These are phyloP conservation scores for Herpetospermum pedunculosum DNA, from an alignment of 306 rosid species.

Conservation along the genomic window DNA sequence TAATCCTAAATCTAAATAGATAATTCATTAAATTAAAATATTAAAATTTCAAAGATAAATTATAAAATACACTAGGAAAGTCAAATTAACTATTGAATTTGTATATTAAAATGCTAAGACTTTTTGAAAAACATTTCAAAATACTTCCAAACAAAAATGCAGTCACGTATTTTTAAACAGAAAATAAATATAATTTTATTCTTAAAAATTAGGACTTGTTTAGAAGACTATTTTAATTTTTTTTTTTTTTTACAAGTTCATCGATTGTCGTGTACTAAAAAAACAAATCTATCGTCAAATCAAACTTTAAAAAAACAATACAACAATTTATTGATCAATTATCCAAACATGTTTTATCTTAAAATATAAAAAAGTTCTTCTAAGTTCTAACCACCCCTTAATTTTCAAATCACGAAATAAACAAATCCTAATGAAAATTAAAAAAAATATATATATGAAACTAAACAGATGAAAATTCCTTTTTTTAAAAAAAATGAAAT, in stretches of 20 bases:
- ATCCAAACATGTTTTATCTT: not conserved
- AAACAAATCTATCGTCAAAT: not conserved
- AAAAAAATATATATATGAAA: not conserved
- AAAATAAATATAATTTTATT: not conserved
- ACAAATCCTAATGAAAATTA: not conserved
- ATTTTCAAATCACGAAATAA: not conserved
- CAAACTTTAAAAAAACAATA: not conserved
- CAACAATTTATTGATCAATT: not conserved
- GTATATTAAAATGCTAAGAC: not conserved
- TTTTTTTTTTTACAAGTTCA: not conserved
- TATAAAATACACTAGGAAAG: not conserved
- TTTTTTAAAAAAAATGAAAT: not conserved
- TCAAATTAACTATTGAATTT: not conserved
- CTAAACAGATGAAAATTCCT: not conserved
- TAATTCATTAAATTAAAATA: not conserved
- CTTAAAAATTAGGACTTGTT: not conserved
- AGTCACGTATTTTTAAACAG: not conserved
- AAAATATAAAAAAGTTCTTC: not conserved
- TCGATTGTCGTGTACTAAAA: not conserved
- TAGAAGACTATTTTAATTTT: not conserved
- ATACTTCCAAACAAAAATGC: not conserved
- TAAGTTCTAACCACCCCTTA: not conserved
- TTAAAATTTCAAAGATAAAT: not conserved
- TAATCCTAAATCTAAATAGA: not conserved
- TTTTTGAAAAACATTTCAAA: not conserved